Evolutionary conservation across 129 eudicot genomes (phyloP).

Genomic region (Saposhnikovia divaricata): DNA sequence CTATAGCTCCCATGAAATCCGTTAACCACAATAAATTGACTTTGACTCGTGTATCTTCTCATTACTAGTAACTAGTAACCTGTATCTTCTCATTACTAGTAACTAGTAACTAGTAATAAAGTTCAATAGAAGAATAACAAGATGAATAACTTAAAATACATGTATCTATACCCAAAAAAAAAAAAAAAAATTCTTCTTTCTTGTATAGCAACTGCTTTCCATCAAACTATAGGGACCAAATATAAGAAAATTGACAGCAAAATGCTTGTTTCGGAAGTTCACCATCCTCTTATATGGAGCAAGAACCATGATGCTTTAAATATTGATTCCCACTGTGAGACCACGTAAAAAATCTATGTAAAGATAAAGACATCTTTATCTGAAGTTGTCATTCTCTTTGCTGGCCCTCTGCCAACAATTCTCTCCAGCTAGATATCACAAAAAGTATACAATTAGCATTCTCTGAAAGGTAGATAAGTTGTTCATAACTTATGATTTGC

Average conservation of each 20-base stretch:
- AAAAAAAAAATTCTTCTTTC: neutral
- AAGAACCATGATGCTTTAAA: neutral
- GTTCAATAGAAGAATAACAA: neutral
- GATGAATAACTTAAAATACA: neutral
- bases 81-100: neutral
- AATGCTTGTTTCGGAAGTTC: neutral
- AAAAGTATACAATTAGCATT: neutral
- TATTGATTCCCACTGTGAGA: neutral
- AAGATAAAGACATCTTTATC: conserved; percentile 68
- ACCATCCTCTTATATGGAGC: neutral
- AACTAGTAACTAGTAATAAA: neutral
- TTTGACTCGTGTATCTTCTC: neutral
- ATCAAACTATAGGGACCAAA: neutral
- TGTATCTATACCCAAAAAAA: neutral
- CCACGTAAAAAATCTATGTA: conserved; percentile 20
- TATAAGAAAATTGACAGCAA: neutral
- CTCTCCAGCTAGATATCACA: conserved; percentile 65
- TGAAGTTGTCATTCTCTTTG: conserved; percentile 72
- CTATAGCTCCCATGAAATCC: neutral
- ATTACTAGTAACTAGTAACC: too few relatives aligned
- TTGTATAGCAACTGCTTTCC: neutral
- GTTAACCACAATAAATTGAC: neutral
- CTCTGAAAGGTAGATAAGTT: neutral
- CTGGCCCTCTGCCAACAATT: conserved; percentile 66
- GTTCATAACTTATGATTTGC: neutral